Evolutionary conservation across 768 basidiomycete species (phyloP).

Genomic region (Arthromyces matolae): DNA sequence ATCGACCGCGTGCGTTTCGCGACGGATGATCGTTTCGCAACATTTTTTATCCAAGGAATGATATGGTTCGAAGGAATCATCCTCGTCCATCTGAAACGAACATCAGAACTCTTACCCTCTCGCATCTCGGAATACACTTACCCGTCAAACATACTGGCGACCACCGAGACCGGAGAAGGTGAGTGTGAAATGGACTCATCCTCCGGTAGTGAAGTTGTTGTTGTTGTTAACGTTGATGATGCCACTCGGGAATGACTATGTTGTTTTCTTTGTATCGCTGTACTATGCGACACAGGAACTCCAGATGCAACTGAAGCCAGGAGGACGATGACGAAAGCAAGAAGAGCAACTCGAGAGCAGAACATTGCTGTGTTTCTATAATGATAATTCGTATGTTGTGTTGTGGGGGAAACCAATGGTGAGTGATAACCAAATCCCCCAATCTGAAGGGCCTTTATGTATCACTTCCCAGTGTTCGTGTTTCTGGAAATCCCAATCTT

Average conservation of each 20-base stretch:
- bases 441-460: background rate
- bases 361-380: conserved; percentile 5
- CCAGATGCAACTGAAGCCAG: conserved; percentile 5
- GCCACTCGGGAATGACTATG: background rate
- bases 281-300: conserved; percentile 6
- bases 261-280: conserved; percentile 1
- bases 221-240: background rate
- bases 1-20: conserved; percentile 12
- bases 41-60: conserved; percentile 9
- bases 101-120: background rate
- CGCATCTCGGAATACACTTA: background rate
- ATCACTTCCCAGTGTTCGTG: conserved; percentile 1
- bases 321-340: conserved; percentile 14
- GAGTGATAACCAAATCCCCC: background rate
- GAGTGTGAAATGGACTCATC: background rate
- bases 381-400: background rate
- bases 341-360: conserved; percentile 7
- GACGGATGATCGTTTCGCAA: conserved; percentile 8
- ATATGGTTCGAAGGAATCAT: background rate
- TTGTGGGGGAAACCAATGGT: conserved; percentile 1
- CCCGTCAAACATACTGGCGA: background rate
- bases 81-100: background rate
- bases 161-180: no score
- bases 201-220: background rate
- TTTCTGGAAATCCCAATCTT: no score